phyloP scores from a whole-genome alignment of 2,329 filamentous ascomycete genomes.

The Monilinia fructicola region DNA sequence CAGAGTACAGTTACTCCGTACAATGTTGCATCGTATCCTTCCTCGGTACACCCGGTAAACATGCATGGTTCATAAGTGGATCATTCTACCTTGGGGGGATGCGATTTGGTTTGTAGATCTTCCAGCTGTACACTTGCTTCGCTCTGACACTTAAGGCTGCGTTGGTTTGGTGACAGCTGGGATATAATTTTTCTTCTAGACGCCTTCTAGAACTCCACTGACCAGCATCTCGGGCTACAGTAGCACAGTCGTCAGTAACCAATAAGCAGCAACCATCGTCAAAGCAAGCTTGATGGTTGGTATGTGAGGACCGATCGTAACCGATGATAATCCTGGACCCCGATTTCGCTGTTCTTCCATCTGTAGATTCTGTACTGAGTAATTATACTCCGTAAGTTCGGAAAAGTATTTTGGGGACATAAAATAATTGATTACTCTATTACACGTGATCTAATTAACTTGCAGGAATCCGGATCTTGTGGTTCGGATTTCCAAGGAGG shows the following conservation, averaged over 20 bases:
- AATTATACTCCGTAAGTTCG: neutral
- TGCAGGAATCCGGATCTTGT: neutral
- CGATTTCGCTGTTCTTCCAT: conserved; percentile 3
- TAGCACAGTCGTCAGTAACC: too few relatives aligned
- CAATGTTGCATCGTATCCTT: neutral
- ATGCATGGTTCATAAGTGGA: conserved; percentile 7
- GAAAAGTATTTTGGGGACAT: neutral
- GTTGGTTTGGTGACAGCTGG: neutral
- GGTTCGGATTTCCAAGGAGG: neutral
- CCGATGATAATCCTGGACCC: neutral
- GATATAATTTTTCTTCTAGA: neutral
- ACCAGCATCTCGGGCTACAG: too few relatives aligned
- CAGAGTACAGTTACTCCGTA: too few relatives aligned
- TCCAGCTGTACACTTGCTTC: neutral
- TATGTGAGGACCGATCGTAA: neutral
- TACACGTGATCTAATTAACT: conserved; percentile 8
- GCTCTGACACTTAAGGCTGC: conserved; percentile 1
- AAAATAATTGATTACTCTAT: neutral
- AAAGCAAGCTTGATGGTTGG: neutral
- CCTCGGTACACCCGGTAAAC: neutral
- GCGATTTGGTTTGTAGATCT: conserved; percentile 15
- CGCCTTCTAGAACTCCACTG: conserved; percentile 17
- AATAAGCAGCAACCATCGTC: too few relatives aligned
- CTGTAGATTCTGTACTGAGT: too few relatives aligned
- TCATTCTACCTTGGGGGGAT: neutral